Percentiles rank a stretch among this genome's conserved stretches.
Evolutionary conservation across 768 basidiomycete genomes (phyloP).

Genomic region (Tulasnella sp.): DNA sequence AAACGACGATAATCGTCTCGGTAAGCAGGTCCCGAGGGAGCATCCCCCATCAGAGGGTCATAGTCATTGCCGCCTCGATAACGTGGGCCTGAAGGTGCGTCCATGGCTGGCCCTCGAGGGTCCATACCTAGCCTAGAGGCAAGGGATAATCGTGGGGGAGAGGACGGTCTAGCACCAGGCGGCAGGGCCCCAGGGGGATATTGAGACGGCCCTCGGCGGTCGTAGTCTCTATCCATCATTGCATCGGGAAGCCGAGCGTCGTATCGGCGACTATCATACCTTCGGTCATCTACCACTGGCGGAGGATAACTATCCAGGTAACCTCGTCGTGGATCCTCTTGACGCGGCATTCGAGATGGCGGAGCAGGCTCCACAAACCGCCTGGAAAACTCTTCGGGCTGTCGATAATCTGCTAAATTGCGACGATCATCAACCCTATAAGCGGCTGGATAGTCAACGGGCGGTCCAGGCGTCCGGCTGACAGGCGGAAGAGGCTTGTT

Average conservation of each 20-base stretch:
- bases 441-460: background rate
- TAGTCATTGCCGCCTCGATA: conserved; percentile 8
- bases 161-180: background rate
- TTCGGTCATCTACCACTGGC: conserved; percentile 15
- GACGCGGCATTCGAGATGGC: background rate
- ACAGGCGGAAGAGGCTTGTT: background rate
- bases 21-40: background rate
- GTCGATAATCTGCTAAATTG: background rate
- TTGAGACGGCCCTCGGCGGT: conserved; percentile 17
- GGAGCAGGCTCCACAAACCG: conserved; percentile 12
- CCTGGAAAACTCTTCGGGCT: background rate
- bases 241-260: conserved; percentile 17
- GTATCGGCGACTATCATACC: conserved; percentile 11
- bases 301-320: conserved; percentile 1
- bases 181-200: background rate
- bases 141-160: background rate
- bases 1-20: conserved; percentile 21
- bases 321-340: conserved; percentile 9
- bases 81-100: conserved; percentile 2
- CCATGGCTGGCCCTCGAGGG: background rate
- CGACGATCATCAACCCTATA: conserved; percentile 1
- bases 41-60: conserved; percentile 3
- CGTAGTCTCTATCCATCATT: conserved; percentile 6
- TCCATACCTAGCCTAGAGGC: background rate
- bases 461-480: background rate